Conservation (phyloP, 495 filamentous ascomycete species). For the Apiosordaria backusii region DNA sequence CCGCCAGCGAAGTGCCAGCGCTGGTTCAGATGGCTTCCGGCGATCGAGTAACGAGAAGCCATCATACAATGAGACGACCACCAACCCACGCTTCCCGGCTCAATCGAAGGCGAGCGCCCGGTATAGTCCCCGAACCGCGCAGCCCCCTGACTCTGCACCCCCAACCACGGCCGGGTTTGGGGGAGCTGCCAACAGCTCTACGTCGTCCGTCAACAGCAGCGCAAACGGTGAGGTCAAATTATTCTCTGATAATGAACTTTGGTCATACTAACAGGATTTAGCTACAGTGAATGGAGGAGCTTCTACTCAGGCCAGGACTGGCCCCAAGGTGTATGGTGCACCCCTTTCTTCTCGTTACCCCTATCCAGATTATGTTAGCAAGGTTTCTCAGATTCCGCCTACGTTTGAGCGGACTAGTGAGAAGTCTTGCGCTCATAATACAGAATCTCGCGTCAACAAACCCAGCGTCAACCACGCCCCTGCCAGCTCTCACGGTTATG, state of each 20-base stretch:
- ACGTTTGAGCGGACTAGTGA: constrained; percentile 16
- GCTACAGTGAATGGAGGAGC: constrained; percentile 23
- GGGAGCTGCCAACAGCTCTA: constrained; percentile 11
- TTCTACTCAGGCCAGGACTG: constrained; percentile 13
- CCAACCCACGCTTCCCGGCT: constrained; percentile 13
- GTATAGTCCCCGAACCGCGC: constrained; percentile 25
- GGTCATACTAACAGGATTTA: constrained; percentile 13
- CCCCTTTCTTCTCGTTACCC: constrained; percentile 14
- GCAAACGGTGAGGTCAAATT: constrained; percentile 20
- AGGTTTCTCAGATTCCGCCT: constrained; percentile 11
- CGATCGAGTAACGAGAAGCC: constrained; percentile 18
- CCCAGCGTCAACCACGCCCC: background rate
- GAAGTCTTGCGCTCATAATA: background rate
- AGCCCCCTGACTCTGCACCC: constrained; percentile 17
- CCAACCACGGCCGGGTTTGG: constrained; percentile 1
- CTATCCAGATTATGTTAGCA: background rate
- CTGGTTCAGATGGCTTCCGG: constrained; percentile 24
- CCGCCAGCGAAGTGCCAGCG: constrained; percentile 34
- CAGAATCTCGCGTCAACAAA: background rate
- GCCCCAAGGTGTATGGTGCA: constrained; percentile 32
- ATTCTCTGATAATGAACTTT: background rate
- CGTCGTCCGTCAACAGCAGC: constrained; percentile 21
- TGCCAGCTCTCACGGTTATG: background rate
- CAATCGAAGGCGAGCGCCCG: constrained; percentile 28
- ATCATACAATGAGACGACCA: constrained; percentile 2